These are phyloP conservation scores for Cyphellophora europaea DNA, from an alignment of 2,329 filamentous ascomycete genomes.

Conservation along the genomic window DNA sequence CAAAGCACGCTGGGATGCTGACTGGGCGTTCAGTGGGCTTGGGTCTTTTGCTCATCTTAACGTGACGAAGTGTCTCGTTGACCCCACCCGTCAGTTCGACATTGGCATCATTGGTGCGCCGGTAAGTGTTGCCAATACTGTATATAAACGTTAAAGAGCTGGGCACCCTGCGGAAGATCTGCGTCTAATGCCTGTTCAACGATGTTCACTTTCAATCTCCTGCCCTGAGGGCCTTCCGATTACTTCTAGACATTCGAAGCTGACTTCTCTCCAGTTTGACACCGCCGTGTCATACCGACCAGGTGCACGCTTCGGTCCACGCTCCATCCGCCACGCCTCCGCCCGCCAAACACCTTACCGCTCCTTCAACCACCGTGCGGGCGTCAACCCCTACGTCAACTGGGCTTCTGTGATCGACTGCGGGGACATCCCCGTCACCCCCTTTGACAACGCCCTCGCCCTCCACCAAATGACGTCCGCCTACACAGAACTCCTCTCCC, in stretches of 20 bases:
- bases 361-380: conserved; percentile 73
- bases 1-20: conserved; percentile 38
- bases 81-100: conserved; percentile 54
- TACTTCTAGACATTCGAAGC: no score
- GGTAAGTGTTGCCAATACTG: no score
- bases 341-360: conserved; percentile 70
- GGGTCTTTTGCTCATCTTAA: conserved; percentile 67
- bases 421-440: conserved; percentile 79
- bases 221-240: no score
- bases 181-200: no score
- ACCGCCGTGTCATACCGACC: conserved; percentile 63
- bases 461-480: conserved; percentile 76
- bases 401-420: conserved; percentile 80
- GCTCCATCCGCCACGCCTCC: conserved; percentile 77
- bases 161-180: no score
- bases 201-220: no score
- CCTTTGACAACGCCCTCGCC: conserved; percentile 76
- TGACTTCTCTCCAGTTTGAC: no score
- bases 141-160: no score
- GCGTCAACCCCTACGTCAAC: conserved; percentile 71
- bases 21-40: conserved; percentile 63
- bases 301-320: conserved; percentile 72
- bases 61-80: conserved; percentile 62
- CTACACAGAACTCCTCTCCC: conserved; percentile 57
- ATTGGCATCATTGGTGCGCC: conserved; percentile 64